phyloP scores from a whole-genome alignment of 768 basidiomycete species.

The Candolleomyces aberdarensis region DNA sequence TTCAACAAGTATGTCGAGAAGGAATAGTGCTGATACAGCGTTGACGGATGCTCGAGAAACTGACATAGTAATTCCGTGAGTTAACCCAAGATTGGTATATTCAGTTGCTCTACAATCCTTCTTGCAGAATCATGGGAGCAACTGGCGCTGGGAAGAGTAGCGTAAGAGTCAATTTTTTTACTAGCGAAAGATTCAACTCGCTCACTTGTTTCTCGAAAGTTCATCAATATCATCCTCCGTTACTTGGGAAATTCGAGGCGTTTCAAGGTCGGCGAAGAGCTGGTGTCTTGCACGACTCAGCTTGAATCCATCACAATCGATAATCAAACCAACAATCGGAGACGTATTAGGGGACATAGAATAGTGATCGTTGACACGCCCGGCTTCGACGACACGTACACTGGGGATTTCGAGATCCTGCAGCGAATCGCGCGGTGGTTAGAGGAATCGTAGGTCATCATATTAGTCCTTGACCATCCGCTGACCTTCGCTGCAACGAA shows the following conservation, averaged over 20 bases:
- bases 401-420: slow-evolving; percentile 21
- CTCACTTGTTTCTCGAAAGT: background rate
- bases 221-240: background rate
- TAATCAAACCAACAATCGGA: background rate
- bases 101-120: background rate
- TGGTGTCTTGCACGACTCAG: background rate
- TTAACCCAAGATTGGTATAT: background rate
- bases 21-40: too few relatives aligned
- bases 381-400: slow-evolving; percentile 19
- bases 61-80: slow-evolving; percentile 7
- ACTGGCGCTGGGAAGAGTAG: background rate
- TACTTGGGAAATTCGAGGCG: background rate
- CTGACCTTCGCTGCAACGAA: background rate
- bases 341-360: too few relatives aligned
- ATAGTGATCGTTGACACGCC: slow-evolving; percentile 8
- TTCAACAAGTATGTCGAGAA: too few relatives aligned
- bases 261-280: background rate
- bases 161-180: background rate
- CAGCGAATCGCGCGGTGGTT: slow-evolving; percentile 22
- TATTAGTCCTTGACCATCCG: background rate
- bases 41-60: background rate
- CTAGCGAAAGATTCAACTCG: background rate
- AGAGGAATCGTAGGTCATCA: slow-evolving; percentile 17
- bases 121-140: background rate
- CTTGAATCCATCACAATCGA: background rate